Evolutionary conservation across 139 green algal species (phyloP), one percentile per base, ranked within the genome.

Genomic region (Helicosporidium sp.): DNA sequence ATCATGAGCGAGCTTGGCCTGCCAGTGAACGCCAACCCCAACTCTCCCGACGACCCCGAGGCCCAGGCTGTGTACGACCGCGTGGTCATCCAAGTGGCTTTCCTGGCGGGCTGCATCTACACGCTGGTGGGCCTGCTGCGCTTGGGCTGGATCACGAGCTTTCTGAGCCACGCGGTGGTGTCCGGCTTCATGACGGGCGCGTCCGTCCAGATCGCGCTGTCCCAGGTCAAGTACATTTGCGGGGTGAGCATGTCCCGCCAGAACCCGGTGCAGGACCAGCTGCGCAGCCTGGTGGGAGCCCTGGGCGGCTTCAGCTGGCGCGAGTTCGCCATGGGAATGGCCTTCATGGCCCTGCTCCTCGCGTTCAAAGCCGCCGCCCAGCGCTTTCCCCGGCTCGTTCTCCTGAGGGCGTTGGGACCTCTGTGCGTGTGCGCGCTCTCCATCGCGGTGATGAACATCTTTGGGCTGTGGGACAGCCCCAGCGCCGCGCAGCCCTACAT

Each of bases 181-280:
- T 68, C 55, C 19, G 83, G 83, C 25, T 94, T 94, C 78, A 91
- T 79, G 34, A 72, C 53, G 2, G 83, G 78, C 7, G 81, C 83
- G 6, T 73, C 78, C n/a, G 74, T 93, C 51, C 84, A 72, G 54
- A 93, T 67, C 28, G 59, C 52, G 8, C 23, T 57, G 24, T 54
- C 40, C 15, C 59, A 67, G 61, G 39, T 51, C 33, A 73, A 70
- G 41, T 75, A 56, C 47, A 60, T 73, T 19, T 55, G 73, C 26
- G 69, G 58, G 39, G 31, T 73, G 24, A 66, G 27, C 36, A 61
- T 73, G 39, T 58, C 66, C 7, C 53, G 62, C 35, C 42, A 58
- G 24, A 54, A 69, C 41, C 52, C 41, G 6, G 35, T 72, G 0
- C 43, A 63, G 7, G 35, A 52, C 28, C 43, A 58, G 19, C 49